phyloP scores from a whole-genome alignment of 495 filamentous ascomycete species.

The Tuber magnatum region DNA sequence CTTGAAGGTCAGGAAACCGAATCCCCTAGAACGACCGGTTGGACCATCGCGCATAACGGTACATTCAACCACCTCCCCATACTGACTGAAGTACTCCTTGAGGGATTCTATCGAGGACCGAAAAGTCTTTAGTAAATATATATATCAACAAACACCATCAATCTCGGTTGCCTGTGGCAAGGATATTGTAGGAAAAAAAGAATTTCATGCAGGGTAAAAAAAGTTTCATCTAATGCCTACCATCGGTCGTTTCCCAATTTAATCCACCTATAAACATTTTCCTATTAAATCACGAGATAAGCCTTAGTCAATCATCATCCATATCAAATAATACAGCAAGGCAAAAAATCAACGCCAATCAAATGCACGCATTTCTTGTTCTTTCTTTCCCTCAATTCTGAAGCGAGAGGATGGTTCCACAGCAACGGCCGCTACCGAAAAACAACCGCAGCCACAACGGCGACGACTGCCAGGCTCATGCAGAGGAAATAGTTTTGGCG shows the following conservation, averaged over 20 bases:
- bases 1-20: slow-evolving; percentile 95
- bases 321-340: slow-evolving; percentile 35
- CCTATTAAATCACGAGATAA: slow-evolving; percentile 47
- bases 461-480: slow-evolving; percentile 21
- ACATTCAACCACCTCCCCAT: slow-evolving; percentile 93
- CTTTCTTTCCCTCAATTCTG: slow-evolving; percentile 15
- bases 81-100: slow-evolving; percentile 97
- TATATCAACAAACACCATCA: slow-evolving; percentile 10
- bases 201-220: slow-evolving; percentile 9
- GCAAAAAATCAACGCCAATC: slow-evolving; percentile 39
- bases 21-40: slow-evolving; percentile 86
- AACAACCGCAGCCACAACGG: slow-evolving; percentile 5
- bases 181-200: slow-evolving; percentile 12
- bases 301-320: slow-evolving; percentile 35
- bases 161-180: neutral
- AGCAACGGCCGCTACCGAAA: slow-evolving; percentile 25
- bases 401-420: slow-evolving; percentile 39
- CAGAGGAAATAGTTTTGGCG: slow-evolving; percentile 17
- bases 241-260: slow-evolving; percentile 98
- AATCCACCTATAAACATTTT: slow-evolving; percentile 99
- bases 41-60: slow-evolving; percentile 97
- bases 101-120: slow-evolving; percentile 66
- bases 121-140: slow-evolving; percentile 2
- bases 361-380: slow-evolving; percentile 22
- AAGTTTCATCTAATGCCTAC: slow-evolving; percentile 52